Evolutionary conservation across 441 rosid genomes (phyloP), one percentile per base, ranked within the genome.

Genomic region (Adansonia gregorii): DNA sequence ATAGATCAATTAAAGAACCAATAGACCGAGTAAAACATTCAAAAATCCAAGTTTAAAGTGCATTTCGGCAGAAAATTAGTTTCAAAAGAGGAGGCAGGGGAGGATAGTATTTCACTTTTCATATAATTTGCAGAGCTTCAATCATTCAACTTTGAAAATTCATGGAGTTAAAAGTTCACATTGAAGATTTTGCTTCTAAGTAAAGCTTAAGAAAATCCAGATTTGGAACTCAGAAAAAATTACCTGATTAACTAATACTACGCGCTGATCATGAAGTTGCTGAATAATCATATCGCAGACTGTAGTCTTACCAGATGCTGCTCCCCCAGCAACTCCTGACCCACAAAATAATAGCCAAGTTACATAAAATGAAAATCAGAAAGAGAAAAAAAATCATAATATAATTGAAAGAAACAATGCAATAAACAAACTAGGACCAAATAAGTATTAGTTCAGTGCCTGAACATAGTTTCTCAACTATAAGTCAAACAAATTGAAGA

Each of bases 281-380:
- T 96, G 99, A 82, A 96, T 94, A 61, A 96, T 96, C 98, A 96
- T 91, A 88, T 96, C 98, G 76, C 99, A 96, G 20, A 94, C 99
- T 72, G 99, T 88, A 82, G 99, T 94, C 88, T 96, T 96, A 48
- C 99, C 99, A n/a, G 99, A 91, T 65, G 99, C 98, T 2, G 99
- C 96, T 20, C 98, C 99, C 45, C 99, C 99, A 73, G 98, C 98
- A 85, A 96, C 99, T 73, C 99, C 98, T 94, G 81, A 73, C 58
- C 41, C 66, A 79, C 5, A 78, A 79, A 68, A 73, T 46, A 74
- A 78, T 17, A 72, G 70, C 59, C 8, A 69, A 66, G 68, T 64
- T 71, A 45, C 71, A 59, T 67, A 20, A 78, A 52, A 27, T 45
- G 31, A 69, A 69, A 78, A 59, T 14, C 39, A 19, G 9, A 68